Evolutionary conservation across 2,329 filamentous ascomycete genomes (phyloP), one percentile per base, ranked within the genome.

Genomic region (Pleurostoma richardsiae): DNA sequence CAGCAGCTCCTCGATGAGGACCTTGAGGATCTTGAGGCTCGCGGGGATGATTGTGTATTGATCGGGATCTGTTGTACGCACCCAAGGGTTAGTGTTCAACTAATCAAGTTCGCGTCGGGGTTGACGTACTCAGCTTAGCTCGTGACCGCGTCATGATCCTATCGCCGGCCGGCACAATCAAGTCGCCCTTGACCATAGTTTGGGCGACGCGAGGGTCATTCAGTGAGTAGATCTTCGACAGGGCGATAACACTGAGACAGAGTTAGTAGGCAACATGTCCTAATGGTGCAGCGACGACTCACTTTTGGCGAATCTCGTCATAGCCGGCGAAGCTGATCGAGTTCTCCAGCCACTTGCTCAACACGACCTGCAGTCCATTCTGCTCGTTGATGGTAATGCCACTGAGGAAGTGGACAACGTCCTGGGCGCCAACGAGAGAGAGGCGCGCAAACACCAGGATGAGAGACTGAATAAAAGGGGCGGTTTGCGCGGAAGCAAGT

Each of bases 291-390:
- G 2, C 6, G 27, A 3, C 11, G 30, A 73, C 83, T 66, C 73
- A 91, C 88, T 97, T 99, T 66, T 96, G 90, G 56, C 91, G 82
- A 57, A 97, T 97, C 66, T 96, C 92, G 58, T 97, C 91, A 58
- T 96, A 99, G 10, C 94, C 94, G n/a, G 90, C 90, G 68, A 99
- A 99, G 66, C 87, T 95, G 66, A 95, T 81, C 4, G 90, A 96
- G 67, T 97, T 96, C 70, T 97, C 94, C 1, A 99, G 75, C 94
- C 94, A 99, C 69, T 97, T 96, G 67, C 84, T 79, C 54, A 97
- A 72, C 4, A 99, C 94, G 28, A 96, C 84, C 53, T 91, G 82
- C 6, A 99, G 72, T n/a, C 91, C 94, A 59, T 79, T 95, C 60
- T 87, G 77, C 19, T 84, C 85, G 42, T 82, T 81, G 54, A 97